Percentiles rank a stretch among this genome's conserved stretches.
These are phyloP conservation scores for Piloderma croceum DNA, from an alignment of 768 basidiomycete genomes.

Conservation along the genomic window DNA sequence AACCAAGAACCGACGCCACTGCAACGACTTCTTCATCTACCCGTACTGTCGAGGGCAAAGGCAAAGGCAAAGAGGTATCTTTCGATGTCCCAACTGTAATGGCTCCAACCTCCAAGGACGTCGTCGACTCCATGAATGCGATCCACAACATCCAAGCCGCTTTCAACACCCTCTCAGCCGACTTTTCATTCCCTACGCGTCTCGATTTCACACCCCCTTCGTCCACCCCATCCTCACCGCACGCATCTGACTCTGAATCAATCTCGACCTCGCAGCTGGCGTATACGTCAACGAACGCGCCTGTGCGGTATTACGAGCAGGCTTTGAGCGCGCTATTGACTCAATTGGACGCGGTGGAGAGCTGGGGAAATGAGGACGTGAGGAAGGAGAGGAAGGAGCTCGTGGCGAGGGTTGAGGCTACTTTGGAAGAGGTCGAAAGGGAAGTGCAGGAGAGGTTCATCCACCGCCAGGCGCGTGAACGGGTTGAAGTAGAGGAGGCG, in stretches of 20 bases:
- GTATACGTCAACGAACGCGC: constrained; percentile 53
- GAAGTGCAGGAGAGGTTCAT: constrained; percentile 41
- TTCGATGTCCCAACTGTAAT: constrained; percentile 10
- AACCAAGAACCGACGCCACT: constrained; percentile 3
- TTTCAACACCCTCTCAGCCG: constrained; percentile 32
- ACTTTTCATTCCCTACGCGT: constrained; percentile 35
- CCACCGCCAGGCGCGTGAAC: too few species aligned
- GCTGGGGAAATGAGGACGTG: constrained; percentile 51
- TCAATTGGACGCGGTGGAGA: constrained; percentile 56
- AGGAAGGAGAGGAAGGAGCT: constrained; percentile 48
- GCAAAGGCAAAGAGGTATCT: constrained; percentile 30
- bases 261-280: constrained; percentile 36
- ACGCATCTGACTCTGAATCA: constrained; percentile 14
- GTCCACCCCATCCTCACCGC: constrained; percentile 26
- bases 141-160: constrained; percentile 38
- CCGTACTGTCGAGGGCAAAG: constrained; percentile 22
- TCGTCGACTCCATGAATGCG: constrained; percentile 31
- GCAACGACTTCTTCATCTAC: constrained; percentile 5
- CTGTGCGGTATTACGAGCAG: constrained; percentile 58
- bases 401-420: constrained; percentile 51
- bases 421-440: constrained; percentile 47
- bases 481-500: too few species aligned
- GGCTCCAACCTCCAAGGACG: constrained; percentile 23
- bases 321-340: constrained; percentile 50
- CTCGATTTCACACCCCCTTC: constrained; percentile 37